Base-by-base conservation (phyloP, 306 rosid species). In the Cicer arietinum region DNA sequence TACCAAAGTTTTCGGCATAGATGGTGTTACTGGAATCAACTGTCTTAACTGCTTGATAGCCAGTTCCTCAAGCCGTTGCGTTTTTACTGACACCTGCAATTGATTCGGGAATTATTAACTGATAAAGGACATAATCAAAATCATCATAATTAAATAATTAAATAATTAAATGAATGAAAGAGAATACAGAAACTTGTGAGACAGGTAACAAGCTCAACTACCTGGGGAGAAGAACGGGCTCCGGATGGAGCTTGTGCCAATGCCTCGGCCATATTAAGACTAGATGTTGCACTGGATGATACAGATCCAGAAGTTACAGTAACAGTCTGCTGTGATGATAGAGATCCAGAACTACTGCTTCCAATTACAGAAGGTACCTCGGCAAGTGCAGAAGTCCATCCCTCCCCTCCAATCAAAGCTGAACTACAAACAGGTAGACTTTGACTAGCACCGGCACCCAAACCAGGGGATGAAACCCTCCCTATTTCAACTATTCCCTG, bases 201-300 rank as follows among this genome's bases (percentile, higher is more conserved):
- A 58, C 12, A 71, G 7, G 25, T 35, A 66, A 78, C 72, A 73
- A 75, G 75, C 71, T 79, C 81, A 64, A 67, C 79, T 89, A 88
- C 96, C 92, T 89, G 97, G 17, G 98, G 92, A 77, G 84, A 63
- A 70, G 91, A 74, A 67, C 87, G 90, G 81, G 90, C 83, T 63
- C 94, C 88, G 41, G 89, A 81, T 59, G 98, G 98, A 83, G 86
- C 85, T 77, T 94, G 96, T 51, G 84, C 86, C 79, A 94, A 86
- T 30, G 98, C 96, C 83, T 91, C 98, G 58, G 97, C 98, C 97
- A 94, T 93, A 73, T 93, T 93, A 67, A 91, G 97, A 77, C 91
- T 84, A 54, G 92, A 80, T 17, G 75, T 71, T 30, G 87, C 20
- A 79, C 88, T 82, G 17, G 86, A 60, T 22, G 80, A 62, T 50